Evolutionary conservation across 176 grass and related monocot species (phyloP).

Genomic region (Triticum urartu): DNA sequence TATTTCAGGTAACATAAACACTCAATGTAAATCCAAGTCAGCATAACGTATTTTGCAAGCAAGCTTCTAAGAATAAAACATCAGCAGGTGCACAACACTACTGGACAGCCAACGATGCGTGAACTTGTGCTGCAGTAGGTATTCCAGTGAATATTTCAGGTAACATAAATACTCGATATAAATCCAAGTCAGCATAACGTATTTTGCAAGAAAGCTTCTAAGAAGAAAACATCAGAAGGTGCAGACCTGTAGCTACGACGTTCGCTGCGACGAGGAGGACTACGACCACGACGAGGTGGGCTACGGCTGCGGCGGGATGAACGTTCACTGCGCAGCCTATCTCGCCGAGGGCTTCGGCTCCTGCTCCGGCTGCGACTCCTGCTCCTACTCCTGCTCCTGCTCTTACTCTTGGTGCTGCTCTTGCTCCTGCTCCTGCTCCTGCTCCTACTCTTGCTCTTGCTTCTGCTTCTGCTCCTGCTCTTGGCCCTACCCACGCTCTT

Average conservation of each 20-base stretch:
- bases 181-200: not conserved
- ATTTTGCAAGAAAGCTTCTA: not conserved
- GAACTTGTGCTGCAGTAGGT: not conserved
- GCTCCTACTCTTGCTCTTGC: not conserved
- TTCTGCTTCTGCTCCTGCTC: constrained; percentile 17
- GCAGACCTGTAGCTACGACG: constrained; percentile 32
- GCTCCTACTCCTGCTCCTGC: constrained; percentile 30
- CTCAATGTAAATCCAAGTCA: constrained; percentile 10
- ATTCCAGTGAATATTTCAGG: not conserved
- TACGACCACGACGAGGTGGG: constrained; percentile 21
- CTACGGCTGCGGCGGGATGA: constrained; percentile 26
- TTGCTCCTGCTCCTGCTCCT: not conserved
- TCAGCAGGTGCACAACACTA: constrained; percentile 5
- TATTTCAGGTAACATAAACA: not conserved
- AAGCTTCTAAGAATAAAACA: not conserved
- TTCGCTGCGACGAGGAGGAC: constrained; percentile 35
- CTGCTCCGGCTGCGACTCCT: constrained; percentile 32
- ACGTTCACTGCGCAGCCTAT: constrained; percentile 42
- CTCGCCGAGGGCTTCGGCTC: constrained; percentile 40
- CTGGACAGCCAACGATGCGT: too few relatives aligned
- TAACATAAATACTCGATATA: not conserved
- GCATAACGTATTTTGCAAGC: not conserved
- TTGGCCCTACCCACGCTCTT: constrained; percentile 3
- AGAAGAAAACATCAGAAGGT: not conserved
- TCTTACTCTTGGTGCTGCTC: constrained; percentile 20